Base-by-base conservation (phyloP, 2,329 filamentous ascomycete species). In the Pseudogymnoascus sp. region DNA sequence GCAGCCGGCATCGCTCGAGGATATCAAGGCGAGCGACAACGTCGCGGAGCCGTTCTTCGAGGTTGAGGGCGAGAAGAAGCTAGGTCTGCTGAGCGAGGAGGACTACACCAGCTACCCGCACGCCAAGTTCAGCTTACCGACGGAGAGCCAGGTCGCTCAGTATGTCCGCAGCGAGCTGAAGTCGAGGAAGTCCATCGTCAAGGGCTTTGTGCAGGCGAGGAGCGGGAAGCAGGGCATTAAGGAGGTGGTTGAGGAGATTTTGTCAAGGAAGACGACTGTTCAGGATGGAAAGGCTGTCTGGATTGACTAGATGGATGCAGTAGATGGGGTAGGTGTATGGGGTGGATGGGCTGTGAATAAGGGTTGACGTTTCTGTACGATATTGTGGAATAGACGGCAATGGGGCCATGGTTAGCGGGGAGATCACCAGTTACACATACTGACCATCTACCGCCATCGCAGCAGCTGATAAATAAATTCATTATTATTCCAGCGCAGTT, bases 21-120 rank as follows among this genome's bases (percentile, higher is more conserved):
- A 88, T 38, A 84, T 96, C 62, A 72, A 80, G 14, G 72, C 74
- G 14, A 73, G 79, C 53, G 79, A 83, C 19, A 73, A 79, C 61
- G 80, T 93, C 38, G 75, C 79, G 6, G 80, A 87, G 61, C 78
- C 80, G 0, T 97, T 96, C 78, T 93, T 96, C 76, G 69, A 77
- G 42, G 76, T 81, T 26, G 73, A 77, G 40, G 75, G 80, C 14
- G 70, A 64, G 29, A 67, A 77, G 50, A 74, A 77, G 62, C 77
- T 97, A 50, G 67, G 79, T 53, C 79, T 96, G 62, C 78, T 93
- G 64, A 86, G 80, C 64, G 72, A 80, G 62, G 75, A 78, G 11
- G 82, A 89, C 68, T 97, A 88, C 76, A 74, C 72, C 4, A 78
- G 87, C 64, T 97, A 97, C 75, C 93, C 93, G 1, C 84, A 90